A percentile compares a stretch with the other conserved stretches of the same genome.
Conservation (phyloP, 2,329 filamentous ascomycete species). For the Trichoderma sp. region DNA sequence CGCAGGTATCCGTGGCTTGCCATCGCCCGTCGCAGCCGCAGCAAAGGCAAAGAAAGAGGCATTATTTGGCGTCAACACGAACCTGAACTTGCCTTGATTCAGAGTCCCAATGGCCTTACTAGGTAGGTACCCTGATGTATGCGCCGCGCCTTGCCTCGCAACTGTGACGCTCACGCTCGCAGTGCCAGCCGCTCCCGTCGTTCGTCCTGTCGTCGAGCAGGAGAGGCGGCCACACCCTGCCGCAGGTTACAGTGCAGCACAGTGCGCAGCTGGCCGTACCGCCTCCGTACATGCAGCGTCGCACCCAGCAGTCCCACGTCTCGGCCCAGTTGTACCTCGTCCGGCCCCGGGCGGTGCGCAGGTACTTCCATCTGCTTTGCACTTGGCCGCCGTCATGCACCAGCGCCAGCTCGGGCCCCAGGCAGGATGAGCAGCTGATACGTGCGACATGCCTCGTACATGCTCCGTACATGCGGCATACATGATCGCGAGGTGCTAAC, state of each 20-base stretch:
- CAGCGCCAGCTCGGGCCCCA: conserved; percentile 4
- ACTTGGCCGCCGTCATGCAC: background rate
- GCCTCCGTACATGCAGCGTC: conserved; percentile 13
- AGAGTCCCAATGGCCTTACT: background rate
- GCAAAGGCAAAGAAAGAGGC: background rate
- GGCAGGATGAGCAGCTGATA: conserved; percentile 23
- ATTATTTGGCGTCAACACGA: background rate
- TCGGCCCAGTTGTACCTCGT: conserved; percentile 9
- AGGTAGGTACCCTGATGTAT: too few relatives aligned
- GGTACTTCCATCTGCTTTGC: background rate
- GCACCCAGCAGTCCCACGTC: conserved; percentile 11
- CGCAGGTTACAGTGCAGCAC: conserved; percentile 28
- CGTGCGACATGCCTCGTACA: conserved; percentile 17
- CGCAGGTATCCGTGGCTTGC: conserved; percentile 26
- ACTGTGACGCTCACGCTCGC: too few relatives aligned
- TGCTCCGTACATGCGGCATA: conserved; percentile 7
- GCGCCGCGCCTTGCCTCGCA: too few relatives aligned
- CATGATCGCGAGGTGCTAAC: background rate
- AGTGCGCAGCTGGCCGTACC: background rate
- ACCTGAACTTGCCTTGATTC: background rate
- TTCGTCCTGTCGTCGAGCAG: background rate
- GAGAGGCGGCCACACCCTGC: conserved; percentile 21
- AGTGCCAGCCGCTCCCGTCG: background rate
- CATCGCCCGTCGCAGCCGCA: background rate
- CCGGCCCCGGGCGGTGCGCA: background rate